phyloP scores from a whole-genome alignment of 2,329 filamentous ascomycete species.

The Xylaria multiplex region DNA sequence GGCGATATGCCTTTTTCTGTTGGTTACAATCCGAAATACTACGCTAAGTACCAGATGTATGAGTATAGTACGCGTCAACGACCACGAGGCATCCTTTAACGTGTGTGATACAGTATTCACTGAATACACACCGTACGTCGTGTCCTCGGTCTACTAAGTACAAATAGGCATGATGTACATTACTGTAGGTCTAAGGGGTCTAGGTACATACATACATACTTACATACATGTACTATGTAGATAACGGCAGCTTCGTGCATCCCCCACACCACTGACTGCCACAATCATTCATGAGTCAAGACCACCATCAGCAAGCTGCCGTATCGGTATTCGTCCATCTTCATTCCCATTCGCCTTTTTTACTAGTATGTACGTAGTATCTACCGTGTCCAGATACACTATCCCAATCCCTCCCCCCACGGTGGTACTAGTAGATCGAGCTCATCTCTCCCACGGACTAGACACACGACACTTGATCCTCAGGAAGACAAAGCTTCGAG shows the following conservation, averaged over 20 bases:
- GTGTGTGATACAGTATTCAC: too few relatives aligned
- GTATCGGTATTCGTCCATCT: not conserved
- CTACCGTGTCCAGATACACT: constrained; percentile 2
- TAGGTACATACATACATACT: too few relatives aligned
- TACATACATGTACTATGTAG: too few relatives aligned
- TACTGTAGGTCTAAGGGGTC: too few relatives aligned
- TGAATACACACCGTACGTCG: too few relatives aligned
- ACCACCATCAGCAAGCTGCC: not conserved
- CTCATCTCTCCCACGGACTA: constrained; percentile 5
- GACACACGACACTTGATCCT: not conserved
- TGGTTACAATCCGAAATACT: constrained; percentile 13
- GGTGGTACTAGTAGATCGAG: not conserved
- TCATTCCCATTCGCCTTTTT: not conserved
- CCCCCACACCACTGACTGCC: constrained; percentile 8
- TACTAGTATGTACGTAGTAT: not conserved
- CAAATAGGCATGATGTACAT: too few relatives aligned
- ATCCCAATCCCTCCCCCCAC: not conserved
- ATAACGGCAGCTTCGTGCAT: not conserved
- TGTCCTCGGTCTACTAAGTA: too few relatives aligned
- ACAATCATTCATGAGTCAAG: not conserved
- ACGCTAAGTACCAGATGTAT: too few relatives aligned
- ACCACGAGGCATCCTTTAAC: too few relatives aligned
- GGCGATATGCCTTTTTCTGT: not conserved
- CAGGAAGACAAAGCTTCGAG: constrained; percentile 11
- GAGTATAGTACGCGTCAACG: too few relatives aligned